Evolutionary conservation across 139 green algal species (phyloP), one percentile per base, ranked within the genome.

Genomic region (Ulvella scutata): DNA sequence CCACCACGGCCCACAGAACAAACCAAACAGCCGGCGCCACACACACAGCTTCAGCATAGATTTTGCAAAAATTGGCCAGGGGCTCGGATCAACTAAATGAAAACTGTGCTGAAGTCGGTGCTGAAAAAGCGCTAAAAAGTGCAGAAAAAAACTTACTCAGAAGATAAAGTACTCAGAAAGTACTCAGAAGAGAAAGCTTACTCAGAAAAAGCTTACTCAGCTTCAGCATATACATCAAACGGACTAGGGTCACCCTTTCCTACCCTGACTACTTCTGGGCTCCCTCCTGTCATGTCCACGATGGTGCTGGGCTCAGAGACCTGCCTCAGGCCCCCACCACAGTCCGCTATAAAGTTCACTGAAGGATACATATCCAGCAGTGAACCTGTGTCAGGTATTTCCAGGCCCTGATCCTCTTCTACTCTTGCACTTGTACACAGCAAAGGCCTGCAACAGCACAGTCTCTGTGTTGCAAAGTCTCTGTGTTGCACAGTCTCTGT

Each of bases 291-390:
- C 80, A 93, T 84, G 43, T 94, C 90, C 9, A 95, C 76, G 39
- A 85, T 84, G 10, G 90, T 93, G 28, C 81, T 88, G 2, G 81
- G 80, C 36, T 87, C 84, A 1, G 79, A 83, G 0, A 85, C 51
- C 7, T 82, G 78, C n/a, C n/a, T n/a, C n/a, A n/a, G n/a, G n/a
- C n/a, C n/a, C 2, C 76, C 59, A 2, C 89, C 87, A 28, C 81
- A 79, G 61, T 94, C 90, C 9, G 96, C 86, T 7, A 96, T 86
- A 78, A 96, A 96, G 79, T 92, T 88, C 2, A 96, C 74, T 3
- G 89, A 89, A 0, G 78, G 85, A 43, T 90, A 96, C 44, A 77
- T 62, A 60, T 94, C 84, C 61, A 91, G 61, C 39, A 96, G 79
- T 33, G 81, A 84, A 1, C 87, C 89, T 0, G 84, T 72, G 43